Evolutionary conservation across 805 yeast species (phyloP), one percentile per base, ranked within the genome.

Genomic region (Blastobotrys muscicola): DNA sequence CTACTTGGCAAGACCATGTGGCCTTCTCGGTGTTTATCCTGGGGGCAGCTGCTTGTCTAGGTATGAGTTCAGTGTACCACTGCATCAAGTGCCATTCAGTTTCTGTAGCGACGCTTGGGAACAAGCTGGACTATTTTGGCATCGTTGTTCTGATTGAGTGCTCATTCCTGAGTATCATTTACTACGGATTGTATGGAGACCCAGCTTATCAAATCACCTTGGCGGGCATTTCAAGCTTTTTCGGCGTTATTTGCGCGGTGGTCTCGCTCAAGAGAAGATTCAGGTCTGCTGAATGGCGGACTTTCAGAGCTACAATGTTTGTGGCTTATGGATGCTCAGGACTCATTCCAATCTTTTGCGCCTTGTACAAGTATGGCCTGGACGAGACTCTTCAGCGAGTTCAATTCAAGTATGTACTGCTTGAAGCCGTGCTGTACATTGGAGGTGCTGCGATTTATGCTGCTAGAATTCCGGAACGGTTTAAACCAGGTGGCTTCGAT

Each of bases 391-490:
- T 65, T 38, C 52, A 54, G 2, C 64, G 89, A 40, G 66, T 80
- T 7, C 78, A 78, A 16, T 62, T 84, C 14, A 59, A 58, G 13
- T 86, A 82, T 80, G 66, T 87, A 10, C 50, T 80, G 0, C 50
- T 69, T 7, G 96, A 86, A 60, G 96, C 86, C 0, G 56, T 74
- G 2, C 74, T 82, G 36, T 89, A 87, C 60, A 82, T 86, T 3
- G 50, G 66, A 5, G 97, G 97, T 0, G 95, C 96, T 0, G 68
- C 70, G 2, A 60, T 89, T 42, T 87, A 87, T 59, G 95, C 94
- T 0, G 59, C 70, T 16, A 68, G 96, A 47, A 60, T 83, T 30
- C 97, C 97, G 0, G 97, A 87, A 57, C 68, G 82, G 39, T 66
- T 68, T 35, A 51, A 50, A 4, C 85, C 85, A 0, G 87, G 87